Conservation (phyloP, 2,329 filamentous ascomycete genomes). For the Sporothrix mexicana region DNA sequence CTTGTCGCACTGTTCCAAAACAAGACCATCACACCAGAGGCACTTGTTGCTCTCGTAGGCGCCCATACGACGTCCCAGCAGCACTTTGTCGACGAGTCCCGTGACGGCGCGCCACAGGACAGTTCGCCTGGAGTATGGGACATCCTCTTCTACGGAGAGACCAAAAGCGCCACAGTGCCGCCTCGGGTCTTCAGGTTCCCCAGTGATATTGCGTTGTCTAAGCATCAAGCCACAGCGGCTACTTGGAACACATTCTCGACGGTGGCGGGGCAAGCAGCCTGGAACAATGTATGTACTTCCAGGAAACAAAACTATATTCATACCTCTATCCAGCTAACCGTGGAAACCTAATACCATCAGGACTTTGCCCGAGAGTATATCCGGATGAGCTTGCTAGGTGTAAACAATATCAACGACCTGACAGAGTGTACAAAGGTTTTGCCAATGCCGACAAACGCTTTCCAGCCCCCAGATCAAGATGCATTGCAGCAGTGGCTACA, state of each 20-base stretch:
- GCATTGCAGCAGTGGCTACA: no score
- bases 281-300: background rate
- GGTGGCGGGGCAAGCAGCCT: background rate
- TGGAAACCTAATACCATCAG: background rate
- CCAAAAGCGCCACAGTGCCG: background rate
- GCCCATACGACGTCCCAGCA: background rate
- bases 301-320: no score
- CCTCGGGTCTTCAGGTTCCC: background rate
- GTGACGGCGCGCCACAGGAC: background rate
- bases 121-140: background rate
- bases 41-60: background rate
- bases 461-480: no score
- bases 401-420: no score
- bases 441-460: no score
- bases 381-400: no score
- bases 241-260: constrained; percentile 6
- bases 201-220: background rate
- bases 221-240: background rate
- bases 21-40: background rate
- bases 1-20: background rate
- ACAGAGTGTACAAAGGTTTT: no score
- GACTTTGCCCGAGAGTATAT: constrained; percentile 7
- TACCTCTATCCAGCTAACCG: background rate
- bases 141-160: background rate
- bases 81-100: constrained; percentile 4